Evolutionary conservation across 2,329 filamentous ascomycete genomes (phyloP).

Genomic region (Periconia macrospinosa): DNA sequence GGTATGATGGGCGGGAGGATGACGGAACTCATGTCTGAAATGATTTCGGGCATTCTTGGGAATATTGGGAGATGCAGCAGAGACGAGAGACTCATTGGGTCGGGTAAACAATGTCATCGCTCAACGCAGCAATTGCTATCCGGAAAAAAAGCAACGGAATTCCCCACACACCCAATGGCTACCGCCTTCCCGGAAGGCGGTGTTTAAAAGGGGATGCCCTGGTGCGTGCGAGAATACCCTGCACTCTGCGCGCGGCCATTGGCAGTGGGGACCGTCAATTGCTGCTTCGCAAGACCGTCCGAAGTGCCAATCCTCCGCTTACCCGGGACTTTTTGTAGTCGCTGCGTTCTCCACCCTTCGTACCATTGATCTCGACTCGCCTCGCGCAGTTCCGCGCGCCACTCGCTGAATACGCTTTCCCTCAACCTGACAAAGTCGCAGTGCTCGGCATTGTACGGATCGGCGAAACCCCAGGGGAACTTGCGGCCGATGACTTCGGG

Average conservation of each 20-base stretch:
- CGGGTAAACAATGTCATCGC: too few relatives aligned
- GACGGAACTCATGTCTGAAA: neutral
- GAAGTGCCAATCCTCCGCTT: constrained; percentile 30
- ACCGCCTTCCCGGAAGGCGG: neutral
- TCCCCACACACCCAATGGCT: neutral
- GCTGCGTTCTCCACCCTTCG: constrained; percentile 82
- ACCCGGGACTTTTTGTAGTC: constrained; percentile 40
- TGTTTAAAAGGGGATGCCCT: constrained; percentile 20
- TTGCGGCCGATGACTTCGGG: constrained; percentile 76
- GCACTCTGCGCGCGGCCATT: constrained; percentile 41
- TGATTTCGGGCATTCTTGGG: too few relatives aligned
- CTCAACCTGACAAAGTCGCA: constrained; percentile 92
- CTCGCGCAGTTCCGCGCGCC: constrained; percentile 87
- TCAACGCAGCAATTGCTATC: too few relatives aligned
- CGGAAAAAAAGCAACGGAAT: neutral
- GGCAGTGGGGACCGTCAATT: constrained; percentile 24
- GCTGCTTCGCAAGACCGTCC: constrained; percentile 29
- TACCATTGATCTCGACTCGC: constrained; percentile 93
- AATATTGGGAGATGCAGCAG: too few relatives aligned
- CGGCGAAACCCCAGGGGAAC: constrained; percentile 96
- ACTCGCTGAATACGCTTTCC: constrained; percentile 90
- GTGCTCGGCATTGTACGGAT: constrained; percentile 87
- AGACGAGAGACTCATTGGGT: too few relatives aligned
- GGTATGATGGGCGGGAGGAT: constrained; percentile 3
- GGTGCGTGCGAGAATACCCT: constrained; percentile 30